phyloP scores from a whole-genome alignment of 495 filamentous ascomycete species.

The Podospora pseudopauciseta region DNA sequence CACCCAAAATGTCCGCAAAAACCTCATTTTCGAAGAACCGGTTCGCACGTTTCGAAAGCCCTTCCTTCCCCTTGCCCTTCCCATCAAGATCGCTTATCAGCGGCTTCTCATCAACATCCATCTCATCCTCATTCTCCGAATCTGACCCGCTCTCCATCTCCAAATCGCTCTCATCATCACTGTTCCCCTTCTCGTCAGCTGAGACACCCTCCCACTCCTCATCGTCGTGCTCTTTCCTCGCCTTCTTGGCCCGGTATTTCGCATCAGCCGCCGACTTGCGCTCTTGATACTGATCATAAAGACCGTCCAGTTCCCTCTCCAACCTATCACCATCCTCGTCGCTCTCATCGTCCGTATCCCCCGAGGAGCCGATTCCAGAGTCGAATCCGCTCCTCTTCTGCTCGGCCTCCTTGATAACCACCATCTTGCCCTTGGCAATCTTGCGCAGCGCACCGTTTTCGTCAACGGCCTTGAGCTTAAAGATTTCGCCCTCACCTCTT shows the following conservation, averaged over 20 bases:
- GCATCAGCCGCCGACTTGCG: constrained; percentile 72
- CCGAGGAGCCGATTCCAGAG: constrained; percentile 52
- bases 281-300: constrained; percentile 85
- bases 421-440: constrained; percentile 76
- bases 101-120: constrained; percentile 31
- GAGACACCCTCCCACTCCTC: constrained; percentile 92
- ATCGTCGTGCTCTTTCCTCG: constrained; percentile 74
- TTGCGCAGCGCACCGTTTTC: constrained; percentile 64
- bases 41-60: constrained; percentile 75
- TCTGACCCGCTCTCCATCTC: constrained; percentile 55
- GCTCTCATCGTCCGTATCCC: constrained; percentile 56
- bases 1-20: constrained; percentile 64
- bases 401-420: constrained; percentile 50
- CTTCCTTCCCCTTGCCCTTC: constrained; percentile 41
- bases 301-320: constrained; percentile 75
- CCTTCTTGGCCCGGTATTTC: constrained; percentile 84
- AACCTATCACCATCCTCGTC: constrained; percentile 79
- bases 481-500: constrained; percentile 73
- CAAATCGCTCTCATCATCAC: constrained; percentile 44
- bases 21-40: constrained; percentile 95
- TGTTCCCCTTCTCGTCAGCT: constrained; percentile 57
- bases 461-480: constrained; percentile 75
- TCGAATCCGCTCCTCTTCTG: constrained; percentile 57
- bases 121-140: constrained; percentile 51
- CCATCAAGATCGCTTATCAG: constrained; percentile 54